Evolutionary conservation across 202 grass and related monocot species (phyloP).

Genomic region (Panicum hallii): DNA sequence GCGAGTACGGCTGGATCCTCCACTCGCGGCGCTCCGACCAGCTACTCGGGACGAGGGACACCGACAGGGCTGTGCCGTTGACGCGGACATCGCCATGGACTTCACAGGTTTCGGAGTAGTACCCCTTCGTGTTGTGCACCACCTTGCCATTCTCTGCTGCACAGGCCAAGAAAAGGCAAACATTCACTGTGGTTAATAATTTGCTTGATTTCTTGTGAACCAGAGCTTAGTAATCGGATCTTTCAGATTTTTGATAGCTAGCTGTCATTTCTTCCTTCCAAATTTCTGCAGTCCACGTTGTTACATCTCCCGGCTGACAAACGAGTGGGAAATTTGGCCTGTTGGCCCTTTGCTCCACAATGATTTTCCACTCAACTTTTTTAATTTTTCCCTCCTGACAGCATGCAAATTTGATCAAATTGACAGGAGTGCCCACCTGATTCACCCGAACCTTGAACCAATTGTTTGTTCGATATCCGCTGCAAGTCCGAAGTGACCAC

Average conservation of each 20-base stretch:
- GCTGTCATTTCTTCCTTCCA: too few relatives aligned
- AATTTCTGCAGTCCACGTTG: too few relatives aligned
- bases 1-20: slow-evolving; percentile 29
- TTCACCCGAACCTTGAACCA: background rate
- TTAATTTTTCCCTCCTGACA: too few relatives aligned
- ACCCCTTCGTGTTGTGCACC: background rate
- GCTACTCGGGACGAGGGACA: background rate
- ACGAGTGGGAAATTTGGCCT: too few relatives aligned
- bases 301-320: too few relatives aligned
- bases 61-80: slow-evolving; percentile 21
- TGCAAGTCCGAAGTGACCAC: background rate
- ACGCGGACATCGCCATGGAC: slow-evolving; percentile 14
- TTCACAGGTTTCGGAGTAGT: slow-evolving; percentile 18
- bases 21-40: slow-evolving; percentile 28
- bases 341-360: too few relatives aligned
- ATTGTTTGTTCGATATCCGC: background rate
- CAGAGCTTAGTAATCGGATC: too few relatives aligned
- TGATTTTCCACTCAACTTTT: too few relatives aligned
- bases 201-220: background rate
- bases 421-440: background rate
- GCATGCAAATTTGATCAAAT: background rate
- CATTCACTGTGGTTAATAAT: background rate
- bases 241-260: too few relatives aligned
- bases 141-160: background rate
- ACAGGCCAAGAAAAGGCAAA: background rate